Evolutionary conservation across 768 basidiomycete genomes (phyloP), one percentile per base, ranked within the genome.

Genomic region (Trametes punicea): DNA sequence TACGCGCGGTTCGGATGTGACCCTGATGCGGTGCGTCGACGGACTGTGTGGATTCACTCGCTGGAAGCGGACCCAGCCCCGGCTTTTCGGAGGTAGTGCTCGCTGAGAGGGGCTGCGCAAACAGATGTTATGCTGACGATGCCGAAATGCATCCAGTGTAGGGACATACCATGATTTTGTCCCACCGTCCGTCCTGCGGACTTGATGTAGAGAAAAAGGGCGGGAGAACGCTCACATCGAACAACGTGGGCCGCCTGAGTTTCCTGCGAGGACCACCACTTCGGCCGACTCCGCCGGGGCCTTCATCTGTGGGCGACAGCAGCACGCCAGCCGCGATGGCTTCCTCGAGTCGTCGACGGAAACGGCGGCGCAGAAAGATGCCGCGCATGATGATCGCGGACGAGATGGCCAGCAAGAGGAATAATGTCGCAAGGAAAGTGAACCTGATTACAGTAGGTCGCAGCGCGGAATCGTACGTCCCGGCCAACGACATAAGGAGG

Each of bases 341-440:
- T 15, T 78, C 78, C 44, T 81, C 77, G 46, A 85, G 62, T 18
- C 75, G 77, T 8, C 74, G 76, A 13, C 78, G 80, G 67, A 80
- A 81, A 20, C 83, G 79, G 15, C 84, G 73, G 18, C 87, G 81
- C 16, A 84, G 63, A 55, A 86, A 62, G 61, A 81, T 81, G 1
- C 87, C 84, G 40, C 88, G 80, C 44, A 84, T 70, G 51, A 88
- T 77, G 61, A 89, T 83, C 6, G 79, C 78, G 38, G 75, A 80
- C 8, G 85, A 87, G 48, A 88, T 77, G 39, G 81, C 72, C 16
- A 89, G 75, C 58, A 89, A 80, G 40, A 88, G 74, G 60, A 87
- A 75, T 23, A 89, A 77, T 3, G 87, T 88, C 21, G 86, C 84
- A 33, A 88, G 79, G 63, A 88, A 89, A 4, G 86, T 88, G 69